phyloP scores from a whole-genome alignment of 768 basidiomycete genomes.

The Leccinum variicolor region DNA sequence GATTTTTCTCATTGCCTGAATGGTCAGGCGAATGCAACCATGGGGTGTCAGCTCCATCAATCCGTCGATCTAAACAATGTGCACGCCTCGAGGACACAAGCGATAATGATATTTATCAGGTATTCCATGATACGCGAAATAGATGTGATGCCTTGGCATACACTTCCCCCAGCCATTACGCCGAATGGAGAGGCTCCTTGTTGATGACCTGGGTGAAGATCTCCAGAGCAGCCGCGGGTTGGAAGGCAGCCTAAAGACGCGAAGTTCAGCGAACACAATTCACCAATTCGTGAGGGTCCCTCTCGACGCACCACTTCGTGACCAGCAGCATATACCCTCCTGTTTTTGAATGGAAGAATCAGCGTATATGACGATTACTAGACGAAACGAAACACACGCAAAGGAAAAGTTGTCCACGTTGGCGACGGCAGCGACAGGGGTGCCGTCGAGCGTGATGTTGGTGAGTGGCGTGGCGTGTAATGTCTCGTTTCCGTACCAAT shows the following conservation, averaged over 20 bases:
- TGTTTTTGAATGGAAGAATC: conserved; percentile 15
- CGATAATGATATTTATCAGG: too few species aligned
- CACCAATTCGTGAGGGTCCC: background rate
- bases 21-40: too few species aligned
- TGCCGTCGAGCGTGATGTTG: conserved; percentile 56
- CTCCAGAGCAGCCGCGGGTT: background rate
- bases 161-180: too few species aligned
- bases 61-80: too few species aligned
- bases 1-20: too few species aligned
- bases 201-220: background rate
- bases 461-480: conserved; percentile 39
- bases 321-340: conserved; percentile 54
- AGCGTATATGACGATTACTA: background rate
- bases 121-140: too few species aligned
- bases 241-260: background rate
- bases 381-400: conserved; percentile 45
- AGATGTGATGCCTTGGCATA: too few species aligned
- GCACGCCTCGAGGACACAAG: too few species aligned
- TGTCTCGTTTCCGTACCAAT: conserved; percentile 43
- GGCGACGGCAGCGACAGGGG: conserved; percentile 53
- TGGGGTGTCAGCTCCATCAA: too few species aligned
- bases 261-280: background rate
- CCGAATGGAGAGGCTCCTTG: too few species aligned
- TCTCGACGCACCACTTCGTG: conserved; percentile 55
- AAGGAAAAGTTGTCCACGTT: conserved; percentile 68